A percentile compares a stretch with the other conserved stretches of the same genome.
Conservation (phyloP, 176 grass and related monocot species). For the Ampelocalamus luodianensis region DNA sequence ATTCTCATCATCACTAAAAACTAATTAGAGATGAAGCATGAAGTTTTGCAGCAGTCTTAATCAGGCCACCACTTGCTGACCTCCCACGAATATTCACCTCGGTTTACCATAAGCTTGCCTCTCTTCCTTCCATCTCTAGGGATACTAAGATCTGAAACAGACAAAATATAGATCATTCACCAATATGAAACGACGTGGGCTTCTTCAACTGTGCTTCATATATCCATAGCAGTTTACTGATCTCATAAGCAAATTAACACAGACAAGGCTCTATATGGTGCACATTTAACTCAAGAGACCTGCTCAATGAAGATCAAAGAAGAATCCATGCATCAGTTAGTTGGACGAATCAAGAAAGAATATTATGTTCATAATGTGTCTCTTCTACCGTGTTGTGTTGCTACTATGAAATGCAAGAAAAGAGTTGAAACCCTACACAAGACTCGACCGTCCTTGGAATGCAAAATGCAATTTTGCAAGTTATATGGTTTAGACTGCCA, state of each 20-base stretch:
- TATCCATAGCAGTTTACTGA: constrained; percentile 19
- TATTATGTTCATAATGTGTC: neutral
- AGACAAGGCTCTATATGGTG: neutral
- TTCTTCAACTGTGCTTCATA: constrained; percentile 20
- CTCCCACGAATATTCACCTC: constrained; percentile 46
- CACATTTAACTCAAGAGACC: constrained; percentile 14
- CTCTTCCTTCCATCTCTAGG: constrained; percentile 35
- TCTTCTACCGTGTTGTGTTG: neutral
- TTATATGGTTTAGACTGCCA: neutral
- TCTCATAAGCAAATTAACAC: constrained; percentile 31
- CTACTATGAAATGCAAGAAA: neutral
- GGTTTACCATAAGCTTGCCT: constrained; percentile 44
- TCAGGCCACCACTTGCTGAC: constrained; percentile 41
- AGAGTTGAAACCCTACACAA: neutral
- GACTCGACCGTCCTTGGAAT: neutral
- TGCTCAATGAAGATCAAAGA: constrained; percentile 18
- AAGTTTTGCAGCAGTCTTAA: constrained; percentile 8
- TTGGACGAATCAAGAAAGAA: neutral
- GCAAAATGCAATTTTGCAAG: neutral
- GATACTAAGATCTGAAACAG: constrained; percentile 17
- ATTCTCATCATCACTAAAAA: constrained; percentile 28
- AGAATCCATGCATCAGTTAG: neutral
- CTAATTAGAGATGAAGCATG: constrained; percentile 5
- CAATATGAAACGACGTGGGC: neutral
- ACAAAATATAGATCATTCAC: constrained; percentile 27